A percentile compares a stretch with the other conserved stretches of the same genome.
Evolutionary conservation across 169 alveolate species (phyloP).

Genomic region (Plasmodium gallinaceum): DNA sequence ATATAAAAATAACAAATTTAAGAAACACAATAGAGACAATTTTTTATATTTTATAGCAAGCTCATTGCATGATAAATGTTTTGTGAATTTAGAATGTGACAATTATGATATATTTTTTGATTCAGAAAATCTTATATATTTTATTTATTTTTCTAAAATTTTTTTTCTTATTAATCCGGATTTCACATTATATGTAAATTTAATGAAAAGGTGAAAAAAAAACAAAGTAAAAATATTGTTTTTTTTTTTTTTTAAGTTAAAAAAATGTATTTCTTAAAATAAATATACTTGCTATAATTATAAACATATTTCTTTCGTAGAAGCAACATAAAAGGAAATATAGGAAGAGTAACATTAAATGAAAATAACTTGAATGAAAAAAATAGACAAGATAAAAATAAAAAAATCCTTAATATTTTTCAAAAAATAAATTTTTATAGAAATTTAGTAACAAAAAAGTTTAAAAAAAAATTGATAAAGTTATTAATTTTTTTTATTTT

Average conservation of each 20-base stretch:
- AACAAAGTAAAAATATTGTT: neutral
- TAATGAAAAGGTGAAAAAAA: conserved; percentile 25
- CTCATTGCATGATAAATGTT: conserved; percentile 23
- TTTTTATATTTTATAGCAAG: conserved; percentile 17
- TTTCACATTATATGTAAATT: conserved; percentile 46
- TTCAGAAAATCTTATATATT: conserved; percentile 34
- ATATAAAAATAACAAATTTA: neutral
- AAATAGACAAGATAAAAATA: neutral
- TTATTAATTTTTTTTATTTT: conserved; percentile 42
- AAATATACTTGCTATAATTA: neutral
- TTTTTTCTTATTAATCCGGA: conserved; percentile 46
- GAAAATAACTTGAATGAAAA: neutral
- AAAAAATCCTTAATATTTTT: neutral
- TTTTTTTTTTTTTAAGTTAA: neutral
- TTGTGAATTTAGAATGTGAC: conserved; percentile 44
- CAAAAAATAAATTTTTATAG: conserved; percentile 31
- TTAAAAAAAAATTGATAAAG: conserved; percentile 39
- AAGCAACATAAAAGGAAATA: neutral
- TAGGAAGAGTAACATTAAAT: neutral
- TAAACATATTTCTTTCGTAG: neutral
- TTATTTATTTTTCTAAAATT: conserved; percentile 38
- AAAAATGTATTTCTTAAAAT: neutral
- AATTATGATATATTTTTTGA: conserved; percentile 52
- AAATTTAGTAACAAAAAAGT: conserved; percentile 20
- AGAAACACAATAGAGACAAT: neutral